phyloP scores from a whole-genome alignment of 2,329 filamentous ascomycete species.

The Ophiostoma quercus region DNA sequence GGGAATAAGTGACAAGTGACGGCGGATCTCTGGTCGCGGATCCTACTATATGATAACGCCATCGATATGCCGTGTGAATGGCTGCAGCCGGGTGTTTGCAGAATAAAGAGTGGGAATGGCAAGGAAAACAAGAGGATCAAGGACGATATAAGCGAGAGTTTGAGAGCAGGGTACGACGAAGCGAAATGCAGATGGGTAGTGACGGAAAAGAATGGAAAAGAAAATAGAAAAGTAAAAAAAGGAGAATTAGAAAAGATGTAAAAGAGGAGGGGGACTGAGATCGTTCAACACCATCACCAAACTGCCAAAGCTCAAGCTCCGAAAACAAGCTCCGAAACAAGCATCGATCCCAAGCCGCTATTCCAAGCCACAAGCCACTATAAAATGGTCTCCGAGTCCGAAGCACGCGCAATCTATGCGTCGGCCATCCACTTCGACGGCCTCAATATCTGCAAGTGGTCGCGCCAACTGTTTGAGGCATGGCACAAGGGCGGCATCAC shows the following conservation, averaged over 20 bases:
- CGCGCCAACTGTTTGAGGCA: slow-evolving; percentile 38
- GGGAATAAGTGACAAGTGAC: slow-evolving; percentile 5
- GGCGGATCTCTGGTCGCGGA: background rate
- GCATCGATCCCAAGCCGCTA: background rate
- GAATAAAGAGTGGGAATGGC: background rate
- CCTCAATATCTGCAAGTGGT: slow-evolving; percentile 40
- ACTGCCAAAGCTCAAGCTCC: background rate
- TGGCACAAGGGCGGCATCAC: slow-evolving; percentile 39
- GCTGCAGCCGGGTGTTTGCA: background rate
- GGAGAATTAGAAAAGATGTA: background rate
- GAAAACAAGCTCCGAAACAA: background rate
- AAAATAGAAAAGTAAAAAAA: background rate
- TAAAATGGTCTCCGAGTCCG: slow-evolving; percentile 36
- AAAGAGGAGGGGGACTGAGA: background rate
- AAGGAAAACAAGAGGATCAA: background rate
- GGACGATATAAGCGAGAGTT: background rate
- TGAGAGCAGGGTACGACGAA: background rate
- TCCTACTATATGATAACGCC: slow-evolving; percentile 2
- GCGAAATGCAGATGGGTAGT: background rate
- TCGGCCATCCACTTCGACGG: slow-evolving; percentile 39
- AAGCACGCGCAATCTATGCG: slow-evolving; percentile 37
- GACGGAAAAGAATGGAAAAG: background rate
- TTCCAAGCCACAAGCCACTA: background rate
- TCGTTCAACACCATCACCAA: background rate
- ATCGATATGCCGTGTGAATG: background rate